Evolutionary conservation across 2,329 filamentous ascomycete species (phyloP).

Genomic region (Pseudogymnoascus sp.): DNA sequence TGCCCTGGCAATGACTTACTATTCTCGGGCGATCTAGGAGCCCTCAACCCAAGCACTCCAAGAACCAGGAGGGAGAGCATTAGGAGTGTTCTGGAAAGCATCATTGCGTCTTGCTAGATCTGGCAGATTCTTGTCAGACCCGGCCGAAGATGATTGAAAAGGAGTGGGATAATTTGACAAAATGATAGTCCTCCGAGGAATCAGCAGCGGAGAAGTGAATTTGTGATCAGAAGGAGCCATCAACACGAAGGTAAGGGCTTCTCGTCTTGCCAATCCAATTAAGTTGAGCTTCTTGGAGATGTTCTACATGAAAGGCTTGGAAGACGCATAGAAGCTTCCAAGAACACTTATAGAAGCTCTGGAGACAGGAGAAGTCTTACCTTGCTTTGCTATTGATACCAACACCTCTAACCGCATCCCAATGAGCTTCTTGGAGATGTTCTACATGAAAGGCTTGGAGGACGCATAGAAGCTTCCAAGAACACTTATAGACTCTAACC

Average conservation of each 20-base stretch:
- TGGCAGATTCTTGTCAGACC: neutral
- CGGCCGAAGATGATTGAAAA: neutral
- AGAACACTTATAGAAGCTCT: conserved; percentile 3
- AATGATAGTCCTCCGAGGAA: neutral
- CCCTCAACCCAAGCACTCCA: neutral
- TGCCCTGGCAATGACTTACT: neutral
- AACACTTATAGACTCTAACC: conserved; percentile 6
- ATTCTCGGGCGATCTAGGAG: neutral
- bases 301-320: neutral
- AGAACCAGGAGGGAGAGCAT: neutral
- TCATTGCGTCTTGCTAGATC: neutral
- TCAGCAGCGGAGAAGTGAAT: neutral
- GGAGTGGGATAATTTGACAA: neutral
- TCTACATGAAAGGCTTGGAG: neutral
- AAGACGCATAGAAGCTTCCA: neutral
- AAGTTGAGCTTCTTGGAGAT: neutral
- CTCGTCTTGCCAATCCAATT: neutral
- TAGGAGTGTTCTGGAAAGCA: neutral
- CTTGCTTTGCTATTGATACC: conserved; percentile 6
- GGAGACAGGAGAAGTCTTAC: neutral
- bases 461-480: neutral
- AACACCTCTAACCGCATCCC: no score
- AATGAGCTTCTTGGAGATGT: neutral
- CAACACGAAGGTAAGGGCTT: neutral
- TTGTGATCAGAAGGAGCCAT: neutral